Evolutionary conservation across 2,329 filamentous ascomycete genomes (phyloP).

Genomic region (Ilyonectria mors-panacis): DNA sequence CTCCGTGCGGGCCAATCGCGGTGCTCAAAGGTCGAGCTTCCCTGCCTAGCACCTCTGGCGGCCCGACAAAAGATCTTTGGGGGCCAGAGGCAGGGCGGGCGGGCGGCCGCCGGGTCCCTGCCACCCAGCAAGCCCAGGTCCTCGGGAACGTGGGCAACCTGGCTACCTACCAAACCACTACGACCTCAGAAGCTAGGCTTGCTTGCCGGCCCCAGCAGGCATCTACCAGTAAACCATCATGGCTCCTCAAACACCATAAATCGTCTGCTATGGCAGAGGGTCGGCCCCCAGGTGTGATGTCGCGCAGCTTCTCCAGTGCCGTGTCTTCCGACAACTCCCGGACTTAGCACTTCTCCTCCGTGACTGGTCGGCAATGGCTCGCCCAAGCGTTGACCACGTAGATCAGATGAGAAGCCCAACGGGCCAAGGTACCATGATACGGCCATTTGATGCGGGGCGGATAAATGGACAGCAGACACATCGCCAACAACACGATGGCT

Average conservation of each 20-base stretch:
- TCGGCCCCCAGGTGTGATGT: neutral
- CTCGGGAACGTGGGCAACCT: constrained; percentile 22
- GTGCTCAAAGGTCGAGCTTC: neutral
- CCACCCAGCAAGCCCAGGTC: constrained; percentile 1
- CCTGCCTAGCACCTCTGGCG: neutral
- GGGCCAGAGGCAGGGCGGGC: constrained; percentile 8
- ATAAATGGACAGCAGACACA: constrained; percentile 10
- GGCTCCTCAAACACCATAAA: constrained; percentile 2
- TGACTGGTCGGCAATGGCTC: constrained; percentile 2
- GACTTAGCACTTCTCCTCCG: constrained; percentile 8
- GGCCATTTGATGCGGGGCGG: constrained; percentile 5
- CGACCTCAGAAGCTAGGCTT: constrained; percentile 1
- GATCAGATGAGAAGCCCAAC: neutral
- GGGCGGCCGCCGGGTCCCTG: constrained; percentile 26
- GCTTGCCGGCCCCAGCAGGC: constrained; percentile 3
- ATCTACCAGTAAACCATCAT: constrained; percentile 11
- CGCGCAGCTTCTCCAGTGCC: constrained; percentile 2
- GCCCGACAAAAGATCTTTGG: constrained; percentile 32
- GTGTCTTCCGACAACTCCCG: constrained; percentile 12
- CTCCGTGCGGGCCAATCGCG: constrained; percentile 9
- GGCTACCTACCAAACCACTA: constrained; percentile 18
- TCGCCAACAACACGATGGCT: neutral
- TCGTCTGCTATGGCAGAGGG: neutral
- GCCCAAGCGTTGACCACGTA: constrained; percentile 10
- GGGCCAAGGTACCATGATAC: neutral